Conservation (phyloP, 805 yeast species). For the Teunomyces cretensis region DNA sequence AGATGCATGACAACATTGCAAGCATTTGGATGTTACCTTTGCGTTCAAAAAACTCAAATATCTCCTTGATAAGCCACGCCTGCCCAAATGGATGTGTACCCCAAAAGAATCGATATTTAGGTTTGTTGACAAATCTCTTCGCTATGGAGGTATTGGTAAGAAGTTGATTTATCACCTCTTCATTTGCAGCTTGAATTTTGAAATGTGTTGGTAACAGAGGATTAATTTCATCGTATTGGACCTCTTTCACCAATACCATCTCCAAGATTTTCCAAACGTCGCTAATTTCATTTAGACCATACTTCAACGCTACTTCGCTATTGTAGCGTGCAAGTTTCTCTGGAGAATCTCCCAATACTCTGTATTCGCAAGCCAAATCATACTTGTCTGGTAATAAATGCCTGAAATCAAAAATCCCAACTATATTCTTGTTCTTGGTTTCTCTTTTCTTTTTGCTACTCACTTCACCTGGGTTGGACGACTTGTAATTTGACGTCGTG, state of each 20-base stretch:
- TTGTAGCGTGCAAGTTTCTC: constrained; percentile 67
- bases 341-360: constrained; percentile 62
- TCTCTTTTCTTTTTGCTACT: constrained; percentile 21
- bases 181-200: constrained; percentile 1
- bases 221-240: constrained; percentile 18
- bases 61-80: constrained; percentile 58
- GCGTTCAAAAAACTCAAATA: constrained; percentile 63
- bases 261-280: constrained; percentile 73
- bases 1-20: constrained; percentile 79
- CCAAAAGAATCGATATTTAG: constrained; percentile 57
- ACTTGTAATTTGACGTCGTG: constrained; percentile 33
- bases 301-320: constrained; percentile 63
- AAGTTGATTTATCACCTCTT: constrained; percentile 10
- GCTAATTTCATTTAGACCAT: constrained; percentile 61
- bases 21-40: constrained; percentile 80
- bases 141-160: constrained; percentile 9
- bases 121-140: constrained; percentile 8
- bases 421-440: constrained; percentile 46
- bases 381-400: constrained; percentile 73
- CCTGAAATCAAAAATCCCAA: constrained; percentile 62
- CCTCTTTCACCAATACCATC: constrained; percentile 45
- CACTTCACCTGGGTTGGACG: constrained; percentile 40
- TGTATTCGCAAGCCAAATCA: constrained; percentile 67
- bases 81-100: constrained; percentile 79
- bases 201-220: constrained; percentile 8